These are phyloP conservation scores for Podaxis sp. DNA, from an alignment of 768 basidiomycete species.

Conservation along the genomic window DNA sequence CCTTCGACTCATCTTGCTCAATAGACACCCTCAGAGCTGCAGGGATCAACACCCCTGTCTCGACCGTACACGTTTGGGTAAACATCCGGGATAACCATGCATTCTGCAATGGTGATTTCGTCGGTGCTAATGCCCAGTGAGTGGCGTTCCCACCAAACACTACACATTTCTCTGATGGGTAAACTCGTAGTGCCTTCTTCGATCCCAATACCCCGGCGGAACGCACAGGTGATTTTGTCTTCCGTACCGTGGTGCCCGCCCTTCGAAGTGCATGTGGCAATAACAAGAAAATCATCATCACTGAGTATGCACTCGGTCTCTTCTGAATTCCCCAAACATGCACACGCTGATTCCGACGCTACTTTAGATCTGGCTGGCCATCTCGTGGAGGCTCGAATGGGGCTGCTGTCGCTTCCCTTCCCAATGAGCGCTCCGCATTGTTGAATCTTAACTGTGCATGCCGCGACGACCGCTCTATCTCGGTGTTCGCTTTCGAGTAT, in stretches of 20 bases:
- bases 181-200: conserved; percentile 32
- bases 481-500: conserved; percentile 38
- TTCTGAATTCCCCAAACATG: not conserved
- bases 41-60: conserved; percentile 34
- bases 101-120: conserved; percentile 37
- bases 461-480: conserved; percentile 29
- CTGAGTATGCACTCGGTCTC: conserved; percentile 28
- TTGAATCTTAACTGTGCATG: conserved; percentile 36
- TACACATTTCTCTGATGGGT: not conserved
- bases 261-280: conserved; percentile 34
- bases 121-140: conserved; percentile 41
- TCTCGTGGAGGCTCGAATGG: conserved; percentile 33
- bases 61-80: conserved; percentile 40
- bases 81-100: conserved; percentile 30
- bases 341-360: not conserved
- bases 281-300: conserved; percentile 33
- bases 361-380: conserved; percentile 38
- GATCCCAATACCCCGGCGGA: conserved; percentile 31
- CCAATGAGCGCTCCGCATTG: conserved; percentile 33
- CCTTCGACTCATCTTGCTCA: not conserved
- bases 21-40: conserved; percentile 32
- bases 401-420: conserved; percentile 29
- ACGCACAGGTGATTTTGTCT: conserved; percentile 38
- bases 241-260: conserved; percentile 37
- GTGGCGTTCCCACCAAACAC: not conserved